Conservation (phyloP, 129 eudicot genomes). For the Dittrichia graveolens region DNA sequence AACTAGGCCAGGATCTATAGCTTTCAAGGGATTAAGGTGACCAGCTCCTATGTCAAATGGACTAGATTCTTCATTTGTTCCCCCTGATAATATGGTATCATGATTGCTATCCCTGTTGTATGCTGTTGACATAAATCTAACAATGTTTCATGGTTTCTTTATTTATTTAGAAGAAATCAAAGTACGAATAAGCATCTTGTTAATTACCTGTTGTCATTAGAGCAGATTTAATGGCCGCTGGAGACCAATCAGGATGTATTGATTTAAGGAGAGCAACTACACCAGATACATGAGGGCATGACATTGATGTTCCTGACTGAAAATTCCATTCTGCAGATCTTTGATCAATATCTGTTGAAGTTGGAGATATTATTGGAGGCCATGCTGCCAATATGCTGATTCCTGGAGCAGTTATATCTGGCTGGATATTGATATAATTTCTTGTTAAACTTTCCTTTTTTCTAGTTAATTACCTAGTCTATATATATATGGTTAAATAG, state of each 20-base stretch:
- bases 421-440: constrained; percentile 39
- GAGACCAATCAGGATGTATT: constrained; percentile 69
- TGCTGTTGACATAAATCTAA: constrained; percentile 36
- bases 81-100: constrained; percentile 53
- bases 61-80: constrained; percentile 48
- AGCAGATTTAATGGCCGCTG: constrained; percentile 77
- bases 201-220: constrained; percentile 67
- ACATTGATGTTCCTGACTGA: constrained; percentile 76
- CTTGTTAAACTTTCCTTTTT: neutral
- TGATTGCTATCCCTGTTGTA: constrained; percentile 46
- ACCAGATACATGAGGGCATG: constrained; percentile 85
- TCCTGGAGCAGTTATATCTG: constrained; percentile 81
- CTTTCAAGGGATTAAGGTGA: constrained; percentile 59
- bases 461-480: neutral
- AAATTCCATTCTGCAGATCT: constrained; percentile 60
- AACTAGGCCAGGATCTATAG: constrained; percentile 72
- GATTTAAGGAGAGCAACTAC: constrained; percentile 70
- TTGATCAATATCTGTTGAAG: constrained; percentile 35
- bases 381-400: constrained; percentile 72
- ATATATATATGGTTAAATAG: neutral
- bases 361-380: constrained; percentile 63
- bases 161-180: too few species aligned
- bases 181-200: neutral
- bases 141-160: neutral
- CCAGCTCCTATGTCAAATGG: constrained; percentile 80